phyloP scores from a whole-genome alignment of 805 yeast genomes.

The Suhomyces faveliae region DNA sequence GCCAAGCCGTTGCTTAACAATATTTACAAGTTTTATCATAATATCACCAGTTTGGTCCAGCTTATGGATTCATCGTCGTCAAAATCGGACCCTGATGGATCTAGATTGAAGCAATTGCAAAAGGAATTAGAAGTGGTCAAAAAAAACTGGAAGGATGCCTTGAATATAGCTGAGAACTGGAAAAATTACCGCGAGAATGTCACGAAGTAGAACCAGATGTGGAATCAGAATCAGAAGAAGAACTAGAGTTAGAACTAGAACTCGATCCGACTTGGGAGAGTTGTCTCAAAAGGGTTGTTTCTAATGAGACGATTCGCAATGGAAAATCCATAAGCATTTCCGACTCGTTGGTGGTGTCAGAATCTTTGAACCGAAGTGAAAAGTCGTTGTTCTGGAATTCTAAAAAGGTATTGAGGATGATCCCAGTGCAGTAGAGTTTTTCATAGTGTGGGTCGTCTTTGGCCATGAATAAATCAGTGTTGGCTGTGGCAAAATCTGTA shows the following conservation, averaged over 20 bases:
- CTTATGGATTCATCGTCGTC: slow-evolving; percentile 5
- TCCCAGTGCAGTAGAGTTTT: slow-evolving; percentile 28
- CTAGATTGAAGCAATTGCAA: slow-evolving; percentile 20
- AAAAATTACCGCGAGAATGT: slow-evolving; percentile 23
- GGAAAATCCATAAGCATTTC: slow-evolving; percentile 32
- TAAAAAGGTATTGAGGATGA: slow-evolving; percentile 27
- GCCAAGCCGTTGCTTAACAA: slow-evolving; percentile 35
- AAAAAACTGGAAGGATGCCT: slow-evolving; percentile 40
- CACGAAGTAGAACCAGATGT: background rate
- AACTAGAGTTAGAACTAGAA: background rate
- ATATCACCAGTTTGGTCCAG: slow-evolving; percentile 14
- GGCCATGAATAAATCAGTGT: slow-evolving; percentile 11
- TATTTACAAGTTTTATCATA: slow-evolving; percentile 35
- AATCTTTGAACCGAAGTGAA: slow-evolving; percentile 18
- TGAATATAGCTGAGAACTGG: slow-evolving; percentile 41
- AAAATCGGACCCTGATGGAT: slow-evolving; percentile 10
- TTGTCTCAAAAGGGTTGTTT: slow-evolving; percentile 27
- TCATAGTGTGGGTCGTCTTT: slow-evolving; percentile 16
- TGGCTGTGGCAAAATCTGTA: background rate
- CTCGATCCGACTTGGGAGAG: background rate
- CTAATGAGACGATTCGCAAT: slow-evolving; percentile 26
- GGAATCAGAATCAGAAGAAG: too few species aligned
- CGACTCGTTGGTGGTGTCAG: slow-evolving; percentile 8
- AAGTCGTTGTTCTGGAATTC: slow-evolving; percentile 16
- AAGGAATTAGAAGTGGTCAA: slow-evolving; percentile 33